These are phyloP conservation scores for Suillus weaverae DNA, from an alignment of 768 basidiomycete species.

Conservation along the genomic window DNA sequence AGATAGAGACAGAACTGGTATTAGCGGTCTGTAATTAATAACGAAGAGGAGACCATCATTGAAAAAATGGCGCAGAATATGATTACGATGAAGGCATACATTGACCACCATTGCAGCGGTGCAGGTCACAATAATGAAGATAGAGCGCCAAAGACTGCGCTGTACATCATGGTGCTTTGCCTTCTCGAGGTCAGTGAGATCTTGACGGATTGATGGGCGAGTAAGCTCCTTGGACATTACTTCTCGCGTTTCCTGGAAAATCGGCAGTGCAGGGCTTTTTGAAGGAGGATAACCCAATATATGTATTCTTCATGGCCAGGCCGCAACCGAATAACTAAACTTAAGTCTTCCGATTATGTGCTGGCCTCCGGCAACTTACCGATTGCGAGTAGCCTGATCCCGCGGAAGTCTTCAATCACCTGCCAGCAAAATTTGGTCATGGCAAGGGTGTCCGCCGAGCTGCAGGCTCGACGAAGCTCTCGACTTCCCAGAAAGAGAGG, in stretches of 20 bases:
- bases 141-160: conserved; percentile 27
- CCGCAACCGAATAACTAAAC: too few species aligned
- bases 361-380: too few species aligned
- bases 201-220: conserved; percentile 4
- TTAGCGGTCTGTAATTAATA: conserved; percentile 25
- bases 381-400: too few species aligned
- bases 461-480: too few species aligned
- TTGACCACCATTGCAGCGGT: conserved; percentile 41
- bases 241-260: not conserved
- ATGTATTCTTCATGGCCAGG: too few species aligned
- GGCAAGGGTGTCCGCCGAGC: too few species aligned
- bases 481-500: too few species aligned
- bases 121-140: conserved; percentile 36
- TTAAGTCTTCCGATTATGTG: too few species aligned
- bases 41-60: not conserved
- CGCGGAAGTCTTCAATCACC: too few species aligned
- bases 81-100: conserved; percentile 21
- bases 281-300: not conserved
- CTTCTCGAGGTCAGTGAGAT: conserved; percentile 10
- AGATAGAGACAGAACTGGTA: conserved; percentile 47
- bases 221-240: conserved; percentile 6
- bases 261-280: not conserved
- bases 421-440: too few species aligned
- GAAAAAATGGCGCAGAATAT: not conserved
- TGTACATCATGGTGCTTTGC: not conserved